phyloP scores from a whole-genome alignment of 768 basidiomycete species.

The Podaxis sp. region DNA sequence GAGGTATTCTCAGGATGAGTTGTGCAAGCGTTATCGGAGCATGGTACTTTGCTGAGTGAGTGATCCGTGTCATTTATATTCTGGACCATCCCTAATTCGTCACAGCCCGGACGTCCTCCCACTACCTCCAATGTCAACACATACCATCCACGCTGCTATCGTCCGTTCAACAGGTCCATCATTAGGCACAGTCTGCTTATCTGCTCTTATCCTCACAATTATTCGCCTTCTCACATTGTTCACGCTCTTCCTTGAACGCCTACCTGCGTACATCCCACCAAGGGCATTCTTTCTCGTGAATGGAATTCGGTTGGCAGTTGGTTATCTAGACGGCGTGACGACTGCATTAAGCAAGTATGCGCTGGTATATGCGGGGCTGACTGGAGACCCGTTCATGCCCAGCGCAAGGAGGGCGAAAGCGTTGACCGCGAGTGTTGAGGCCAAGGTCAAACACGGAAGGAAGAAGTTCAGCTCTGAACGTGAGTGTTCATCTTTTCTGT shows the following conservation, averaged over 20 bases:
- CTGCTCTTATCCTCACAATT: constrained; percentile 73
- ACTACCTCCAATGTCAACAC: constrained; percentile 60
- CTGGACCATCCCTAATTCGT: not conserved
- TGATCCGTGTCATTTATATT: constrained; percentile 15
- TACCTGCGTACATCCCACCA: constrained; percentile 56
- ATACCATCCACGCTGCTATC: constrained; percentile 75
- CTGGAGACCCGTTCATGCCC: constrained; percentile 68
- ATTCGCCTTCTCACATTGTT: constrained; percentile 59
- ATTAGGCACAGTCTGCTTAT: constrained; percentile 75
- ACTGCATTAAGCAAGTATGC: constrained; percentile 58
- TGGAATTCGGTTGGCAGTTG: constrained; percentile 48
- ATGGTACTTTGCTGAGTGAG: constrained; percentile 80
- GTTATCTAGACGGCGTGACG: constrained; percentile 54
- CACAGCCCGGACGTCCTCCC: constrained; percentile 34
- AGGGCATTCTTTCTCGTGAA: constrained; percentile 44
- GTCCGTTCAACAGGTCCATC: constrained; percentile 80
- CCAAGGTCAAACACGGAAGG: constrained; percentile 17
- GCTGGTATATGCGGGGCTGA: constrained; percentile 72
- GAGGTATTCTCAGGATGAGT: constrained; percentile 75
- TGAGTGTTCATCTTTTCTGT: constrained; percentile 30
- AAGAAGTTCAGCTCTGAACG: constrained; percentile 59
- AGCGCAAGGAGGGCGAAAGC: constrained; percentile 51
- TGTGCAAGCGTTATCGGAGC: constrained; percentile 84
- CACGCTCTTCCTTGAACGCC: constrained; percentile 48
- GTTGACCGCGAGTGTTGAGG: constrained; percentile 36